Conservation (phyloP, 2,329 filamentous ascomycete genomes). For the Fusarium xylarioides region DNA sequence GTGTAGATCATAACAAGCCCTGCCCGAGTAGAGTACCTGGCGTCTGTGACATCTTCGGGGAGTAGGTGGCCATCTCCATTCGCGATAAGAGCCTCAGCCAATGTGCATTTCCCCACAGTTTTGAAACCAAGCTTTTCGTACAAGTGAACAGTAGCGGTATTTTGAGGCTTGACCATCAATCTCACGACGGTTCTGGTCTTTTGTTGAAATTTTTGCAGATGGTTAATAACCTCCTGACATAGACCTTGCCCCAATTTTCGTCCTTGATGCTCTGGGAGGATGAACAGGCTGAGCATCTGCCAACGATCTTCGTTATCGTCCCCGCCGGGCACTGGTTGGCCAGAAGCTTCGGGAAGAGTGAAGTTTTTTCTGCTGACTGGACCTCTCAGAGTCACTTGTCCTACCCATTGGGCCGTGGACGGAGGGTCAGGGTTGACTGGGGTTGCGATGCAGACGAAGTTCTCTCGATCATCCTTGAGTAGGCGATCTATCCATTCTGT, state of each 20-base stretch:
- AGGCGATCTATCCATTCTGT: not conserved
- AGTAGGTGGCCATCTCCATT: not conserved
- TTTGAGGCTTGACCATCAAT: not conserved
- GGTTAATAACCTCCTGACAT: not conserved
- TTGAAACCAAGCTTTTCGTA: not conserved
- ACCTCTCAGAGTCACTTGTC: not conserved
- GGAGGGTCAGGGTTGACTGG: rapidly evolving
- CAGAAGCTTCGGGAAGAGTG: rapidly evolving
- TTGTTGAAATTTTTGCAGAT: not conserved
- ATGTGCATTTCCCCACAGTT: not conserved
- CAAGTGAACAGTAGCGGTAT: not conserved
- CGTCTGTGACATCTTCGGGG: not conserved
- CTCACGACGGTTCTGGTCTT: not conserved
- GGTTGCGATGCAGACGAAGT: not conserved
- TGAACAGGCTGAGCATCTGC: not conserved
- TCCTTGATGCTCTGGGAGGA: not conserved
- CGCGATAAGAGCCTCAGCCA: not conserved
- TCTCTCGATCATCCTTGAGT: not conserved
- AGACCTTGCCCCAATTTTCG: not conserved
- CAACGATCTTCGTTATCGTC: not conserved
- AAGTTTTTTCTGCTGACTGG: not conserved
- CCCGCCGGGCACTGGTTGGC: rapidly evolving
- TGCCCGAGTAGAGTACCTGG: not conserved
- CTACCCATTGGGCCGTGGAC: rapidly evolving
- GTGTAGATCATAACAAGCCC: not conserved